phyloP scores from a whole-genome alignment of 805 yeast species.

The Metschnikowia gelsemii region DNA sequence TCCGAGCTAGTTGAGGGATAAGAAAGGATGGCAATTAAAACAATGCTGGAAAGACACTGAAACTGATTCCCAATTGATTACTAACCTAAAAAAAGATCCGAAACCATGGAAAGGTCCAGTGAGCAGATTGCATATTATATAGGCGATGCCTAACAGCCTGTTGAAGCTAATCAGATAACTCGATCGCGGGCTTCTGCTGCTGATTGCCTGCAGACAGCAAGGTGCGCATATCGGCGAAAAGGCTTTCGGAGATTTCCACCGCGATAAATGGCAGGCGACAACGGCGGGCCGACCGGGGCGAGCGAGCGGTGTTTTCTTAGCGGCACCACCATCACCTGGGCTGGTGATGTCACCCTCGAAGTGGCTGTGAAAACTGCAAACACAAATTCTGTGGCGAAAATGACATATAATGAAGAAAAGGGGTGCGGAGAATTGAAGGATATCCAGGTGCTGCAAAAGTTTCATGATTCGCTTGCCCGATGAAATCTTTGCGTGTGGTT shows the following conservation, averaged over 20 bases:
- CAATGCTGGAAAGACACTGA: no score
- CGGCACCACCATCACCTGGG: not conserved
- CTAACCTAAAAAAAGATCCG: no score
- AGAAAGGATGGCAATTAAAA: no score
- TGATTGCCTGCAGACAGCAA: constrained; percentile 8
- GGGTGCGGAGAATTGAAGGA: no score
- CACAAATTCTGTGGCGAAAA: no score
- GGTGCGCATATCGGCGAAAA: not conserved
- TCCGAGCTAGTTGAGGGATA: no score
- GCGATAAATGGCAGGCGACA: constrained; percentile 12
- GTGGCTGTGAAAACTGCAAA: no score
- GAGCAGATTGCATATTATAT: constrained; percentile 5
- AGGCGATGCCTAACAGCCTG: constrained; percentile 2
- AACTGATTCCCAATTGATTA: no score
- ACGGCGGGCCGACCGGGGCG: constrained; percentile 13
- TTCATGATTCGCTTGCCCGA: no score
- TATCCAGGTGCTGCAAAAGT: no score
- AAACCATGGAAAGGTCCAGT: not conserved
- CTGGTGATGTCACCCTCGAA: constrained; percentile 8
- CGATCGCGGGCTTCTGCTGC: constrained; percentile 2
- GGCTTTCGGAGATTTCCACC: constrained; percentile 11
- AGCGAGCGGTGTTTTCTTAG: not conserved
- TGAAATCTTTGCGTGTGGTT: no score
- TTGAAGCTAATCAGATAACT: constrained; percentile 1
- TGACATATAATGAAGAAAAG: no score